Evolutionary conservation across 2,329 filamentous ascomycete species (phyloP).

Genomic region (Cladophialophora yegresii): DNA sequence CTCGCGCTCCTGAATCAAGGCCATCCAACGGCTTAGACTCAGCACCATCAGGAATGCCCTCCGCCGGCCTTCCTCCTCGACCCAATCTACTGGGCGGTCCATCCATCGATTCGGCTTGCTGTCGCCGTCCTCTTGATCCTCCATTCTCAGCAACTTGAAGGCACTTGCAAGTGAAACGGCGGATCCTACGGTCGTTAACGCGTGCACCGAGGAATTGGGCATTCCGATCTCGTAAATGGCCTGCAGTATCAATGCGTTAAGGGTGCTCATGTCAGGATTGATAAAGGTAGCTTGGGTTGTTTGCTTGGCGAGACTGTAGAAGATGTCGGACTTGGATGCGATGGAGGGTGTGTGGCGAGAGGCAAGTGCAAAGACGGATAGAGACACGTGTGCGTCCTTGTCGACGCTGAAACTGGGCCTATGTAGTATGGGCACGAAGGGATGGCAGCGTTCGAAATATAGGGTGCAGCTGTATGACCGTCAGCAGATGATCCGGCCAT

Average conservation of each 20-base stretch:
- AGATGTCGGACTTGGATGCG: constrained; percentile 7
- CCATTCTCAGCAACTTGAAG: constrained; percentile 11
- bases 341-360: neutral
- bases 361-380: constrained; percentile 8
- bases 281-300: constrained; percentile 4
- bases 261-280: constrained; percentile 10
- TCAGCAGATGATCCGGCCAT: neutral
- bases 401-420: constrained; percentile 6
- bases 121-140: constrained; percentile 3
- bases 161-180: constrained; percentile 6
- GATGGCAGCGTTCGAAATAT: constrained; percentile 4
- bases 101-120: constrained; percentile 8
- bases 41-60: constrained; percentile 11
- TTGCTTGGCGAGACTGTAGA: constrained; percentile 11
- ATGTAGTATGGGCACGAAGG: constrained; percentile 3
- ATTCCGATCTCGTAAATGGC: constrained; percentile 11
- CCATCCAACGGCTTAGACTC: constrained; percentile 8
- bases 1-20: constrained; percentile 6
- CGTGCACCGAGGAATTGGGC: constrained; percentile 10
- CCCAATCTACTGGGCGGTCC: constrained; percentile 1
- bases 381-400: constrained; percentile 9
- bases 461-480: neutral
- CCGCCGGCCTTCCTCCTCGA: constrained; percentile 3
- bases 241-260: constrained; percentile 3
- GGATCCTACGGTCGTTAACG: constrained; percentile 3